Base-by-base conservation (phyloP, 2,329 filamentous ascomycete species). In the Waltergamsia citrina region DNA sequence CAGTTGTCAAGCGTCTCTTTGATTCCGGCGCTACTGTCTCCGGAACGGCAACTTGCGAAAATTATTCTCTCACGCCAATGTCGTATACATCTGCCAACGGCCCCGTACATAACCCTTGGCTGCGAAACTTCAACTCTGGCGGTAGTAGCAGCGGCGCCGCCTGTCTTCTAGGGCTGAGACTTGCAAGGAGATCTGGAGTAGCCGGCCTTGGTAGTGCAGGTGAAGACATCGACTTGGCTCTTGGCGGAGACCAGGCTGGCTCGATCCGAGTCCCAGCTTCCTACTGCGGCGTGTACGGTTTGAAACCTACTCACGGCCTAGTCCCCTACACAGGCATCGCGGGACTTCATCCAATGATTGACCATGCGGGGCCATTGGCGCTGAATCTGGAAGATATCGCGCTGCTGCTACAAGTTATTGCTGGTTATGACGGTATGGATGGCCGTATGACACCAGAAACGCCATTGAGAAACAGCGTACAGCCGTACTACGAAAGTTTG, bases 341-440 rank as follows among this genome's bases (percentile, higher is more conserved):
- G 5, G 49, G 51, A 5, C 48, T 65, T 38, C 43, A 54, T 14
- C 54, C 62, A 0, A 58, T 61, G 44, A 61, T 65, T 29, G 63
- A 68, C 41, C 60, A 67, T 40, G 43, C 59, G 6, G 63, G 63
- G 2, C 64, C 63, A 2, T 59, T 67, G 42, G 56, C 60, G 1
- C 39, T 49, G 16, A 57, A 38, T 2, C 41, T 67, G 2, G 53
- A 61, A 18, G 63, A 65, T 27, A 53, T 57, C 30, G 54, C 59
- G n/a, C 31, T 49, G 6, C 39, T 64, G 29, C 44, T 65, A 5
- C 38, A 50, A 18, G 58, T 57, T 5, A 50, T 66, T 33, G 61
- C 62, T 3, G 63, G 63, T 3, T 63, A 58, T 29, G 63, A 67
- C 41, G 61, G 60, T 0, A 51, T 65, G 2, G 63, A 67, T 39